Evolutionary conservation across 140 eudicot genomes (phyloP), one percentile per base, ranked within the genome.

Genomic region (Cichorium intybus): DNA sequence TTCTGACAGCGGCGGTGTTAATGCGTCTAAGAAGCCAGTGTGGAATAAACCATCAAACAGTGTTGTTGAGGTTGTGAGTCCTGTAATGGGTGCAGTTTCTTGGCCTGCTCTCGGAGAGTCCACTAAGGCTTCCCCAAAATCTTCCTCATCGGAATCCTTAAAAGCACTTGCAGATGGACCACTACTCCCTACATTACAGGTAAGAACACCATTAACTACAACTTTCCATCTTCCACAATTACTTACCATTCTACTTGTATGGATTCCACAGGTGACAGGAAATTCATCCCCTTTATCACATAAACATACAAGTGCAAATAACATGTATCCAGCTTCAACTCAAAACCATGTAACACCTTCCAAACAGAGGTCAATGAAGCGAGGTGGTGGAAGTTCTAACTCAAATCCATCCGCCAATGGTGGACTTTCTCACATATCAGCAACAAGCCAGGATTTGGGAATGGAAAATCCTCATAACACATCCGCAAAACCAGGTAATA

Each of bases 41-140:
- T 87, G 95, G 95, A 82, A 75, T 34, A 87, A 79, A 73, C 84
- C 95, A 4, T 69, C 82, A 2, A 76, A 71, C 47, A 79, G 76
- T 17, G 78, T 68, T 2, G 71, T 60, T 64, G 89, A 80, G 59
- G 65, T 21, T 10, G 81, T 71, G 56, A 69, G 82, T 39, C 82
- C 79, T 11, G 96, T 84, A 3, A 87, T 87, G 87, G 96, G 84
- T 12, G 85, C 93, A 0, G 85, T 64, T 6, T 69, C 83, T 12
- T 87, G 96, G 96, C 96, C 96, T 39, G 87, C 96, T 64, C 81
- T 87, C 5, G 79, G 87, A 2, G 87, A 83, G 26, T 72, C 82
- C 16, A 75, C 84, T 10, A 80, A 78, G 61, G 82, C 77, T 57
- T 80, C 92, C 43, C 84, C 81, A 0, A 87, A 87, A 23, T 68